phyloP scores from a whole-genome alignment of 805 yeast genomes.

The Yamadazyma tumulicola region DNA sequence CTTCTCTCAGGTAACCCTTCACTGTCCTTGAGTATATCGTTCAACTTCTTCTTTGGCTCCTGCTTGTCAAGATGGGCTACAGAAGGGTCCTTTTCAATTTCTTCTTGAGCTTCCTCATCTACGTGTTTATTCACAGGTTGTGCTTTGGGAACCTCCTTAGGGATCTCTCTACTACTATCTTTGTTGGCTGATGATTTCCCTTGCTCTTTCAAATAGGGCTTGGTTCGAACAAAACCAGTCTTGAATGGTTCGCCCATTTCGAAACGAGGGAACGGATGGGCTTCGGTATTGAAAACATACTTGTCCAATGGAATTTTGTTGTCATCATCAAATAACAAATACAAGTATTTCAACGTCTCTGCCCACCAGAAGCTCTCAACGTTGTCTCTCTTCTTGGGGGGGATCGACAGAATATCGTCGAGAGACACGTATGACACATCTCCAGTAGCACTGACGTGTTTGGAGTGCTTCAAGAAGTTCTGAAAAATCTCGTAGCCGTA shows the following conservation, averaged over 20 bases:
- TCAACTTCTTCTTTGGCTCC: conserved; percentile 23
- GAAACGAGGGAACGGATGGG: conserved; percentile 85
- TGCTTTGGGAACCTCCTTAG: conserved; percentile 30
- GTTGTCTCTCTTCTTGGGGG: conserved; percentile 61
- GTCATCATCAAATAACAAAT: conserved; percentile 68
- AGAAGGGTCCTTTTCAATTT: conserved; percentile 31
- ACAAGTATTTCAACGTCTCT: conserved; percentile 85
- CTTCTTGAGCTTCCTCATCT: conserved; percentile 33
- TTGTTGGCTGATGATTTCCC: neutral
- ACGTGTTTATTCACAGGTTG: conserved; percentile 39
- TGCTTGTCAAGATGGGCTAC: conserved; percentile 25
- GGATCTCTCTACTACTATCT: conserved; percentile 20
- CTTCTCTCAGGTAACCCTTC: too few species aligned
- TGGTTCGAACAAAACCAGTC: conserved; percentile 57
- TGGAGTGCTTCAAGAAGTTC: conserved; percentile 60
- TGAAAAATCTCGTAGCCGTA: conserved; percentile 89
- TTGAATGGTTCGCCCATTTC: conserved; percentile 47
- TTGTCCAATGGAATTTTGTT: conserved; percentile 61
- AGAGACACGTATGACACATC: conserved; percentile 58
- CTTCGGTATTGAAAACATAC: conserved; percentile 86
- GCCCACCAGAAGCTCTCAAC: conserved; percentile 94
- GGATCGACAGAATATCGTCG: conserved; percentile 56
- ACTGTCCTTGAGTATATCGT: conserved; percentile 14
- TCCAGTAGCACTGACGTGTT: conserved; percentile 40
- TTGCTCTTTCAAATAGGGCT: conserved; percentile 3